Evolutionary conservation across 2,329 filamentous ascomycete genomes (phyloP).

Genomic region (Ophiostoma piceae): DNA sequence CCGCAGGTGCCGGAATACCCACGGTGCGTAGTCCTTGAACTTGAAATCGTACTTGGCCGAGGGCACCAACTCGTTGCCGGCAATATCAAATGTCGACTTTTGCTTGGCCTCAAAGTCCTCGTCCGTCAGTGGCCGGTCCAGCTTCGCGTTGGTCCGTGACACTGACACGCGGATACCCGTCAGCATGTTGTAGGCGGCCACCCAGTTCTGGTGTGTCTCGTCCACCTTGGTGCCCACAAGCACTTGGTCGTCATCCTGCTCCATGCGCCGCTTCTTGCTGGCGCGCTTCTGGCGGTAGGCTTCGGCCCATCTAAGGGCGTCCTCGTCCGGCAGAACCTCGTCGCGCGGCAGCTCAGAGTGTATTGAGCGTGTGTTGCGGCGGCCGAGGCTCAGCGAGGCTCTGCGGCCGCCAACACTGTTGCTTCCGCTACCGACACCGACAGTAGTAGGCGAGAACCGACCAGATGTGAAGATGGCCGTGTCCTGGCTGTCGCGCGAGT

Average conservation of each 20-base stretch:
- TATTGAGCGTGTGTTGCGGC: conserved; percentile 77
- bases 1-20: conserved; percentile 93
- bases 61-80: conserved; percentile 92
- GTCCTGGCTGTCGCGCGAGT: conserved; percentile 68
- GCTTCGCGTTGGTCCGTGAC: conserved; percentile 91
- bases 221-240: conserved; percentile 97
- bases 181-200: conserved; percentile 98
- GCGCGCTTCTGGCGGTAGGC: conserved; percentile 87
- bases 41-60: conserved; percentile 99
- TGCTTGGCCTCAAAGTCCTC: conserved; percentile 91
- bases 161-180: conserved; percentile 97
- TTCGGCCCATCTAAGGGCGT: conserved; percentile 87
- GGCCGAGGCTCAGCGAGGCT: conserved; percentile 74
- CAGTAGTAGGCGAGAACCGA: conserved; percentile 66
- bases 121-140: conserved; percentile 83
- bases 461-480: conserved; percentile 58
- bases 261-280: conserved; percentile 74
- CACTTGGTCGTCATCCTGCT: conserved; percentile 87
- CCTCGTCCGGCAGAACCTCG: conserved; percentile 80
- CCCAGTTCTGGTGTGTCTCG: conserved; percentile 94
- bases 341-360: conserved; percentile 80
- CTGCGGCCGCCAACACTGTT: conserved; percentile 50
- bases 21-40: conserved; percentile 99
- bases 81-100: conserved; percentile 98
- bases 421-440: conserved; percentile 50